Evolutionary conservation across 345 rosid genomes (phyloP).

Genomic region (Cardamine chenopodiifolia): DNA sequence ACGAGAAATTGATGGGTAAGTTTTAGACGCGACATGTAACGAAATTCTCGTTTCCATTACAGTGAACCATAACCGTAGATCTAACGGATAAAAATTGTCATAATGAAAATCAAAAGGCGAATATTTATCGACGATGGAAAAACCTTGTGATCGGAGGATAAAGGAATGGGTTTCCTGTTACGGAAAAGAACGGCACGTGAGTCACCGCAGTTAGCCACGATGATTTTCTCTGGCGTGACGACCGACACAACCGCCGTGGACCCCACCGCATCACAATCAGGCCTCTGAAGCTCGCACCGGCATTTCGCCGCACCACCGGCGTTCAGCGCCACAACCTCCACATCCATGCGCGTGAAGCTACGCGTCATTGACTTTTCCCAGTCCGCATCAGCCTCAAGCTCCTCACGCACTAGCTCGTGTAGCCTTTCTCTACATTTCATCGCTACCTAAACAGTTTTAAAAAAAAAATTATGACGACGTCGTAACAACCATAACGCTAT

Average conservation of each 20-base stretch:
- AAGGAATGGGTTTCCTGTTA: conserved; percentile 63
- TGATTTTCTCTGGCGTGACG: conserved; percentile 64
- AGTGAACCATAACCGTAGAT: conserved; percentile 39
- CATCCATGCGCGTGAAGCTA: conserved; percentile 73
- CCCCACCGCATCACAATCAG: conserved; percentile 79
- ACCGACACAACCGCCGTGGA: conserved; percentile 86
- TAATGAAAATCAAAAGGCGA: neutral
- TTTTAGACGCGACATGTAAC: conserved; percentile 31
- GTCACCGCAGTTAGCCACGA: conserved; percentile 93
- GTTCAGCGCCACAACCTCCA: conserved; percentile 48
- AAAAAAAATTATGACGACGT: neutral
- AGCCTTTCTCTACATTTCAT: conserved; percentile 62
- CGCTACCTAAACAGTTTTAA: conserved; percentile 52
- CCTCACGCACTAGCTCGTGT: conserved; percentile 68
- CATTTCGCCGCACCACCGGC: conserved; percentile 43
- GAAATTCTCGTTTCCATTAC: conserved; percentile 18
- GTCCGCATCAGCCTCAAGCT: conserved; percentile 44
- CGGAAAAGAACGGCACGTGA: conserved; percentile 89
- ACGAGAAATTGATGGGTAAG: conserved; percentile 21
- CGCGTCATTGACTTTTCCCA: conserved; percentile 63
- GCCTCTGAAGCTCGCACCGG: conserved; percentile 69
- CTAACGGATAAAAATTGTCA: conserved; percentile 2
- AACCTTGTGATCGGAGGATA: conserved; percentile 92
- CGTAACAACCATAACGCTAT: neutral
- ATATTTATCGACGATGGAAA: neutral